Base-by-base conservation (phyloP, 768 basidiomycete species). In the Tubosaeta sp. region DNA sequence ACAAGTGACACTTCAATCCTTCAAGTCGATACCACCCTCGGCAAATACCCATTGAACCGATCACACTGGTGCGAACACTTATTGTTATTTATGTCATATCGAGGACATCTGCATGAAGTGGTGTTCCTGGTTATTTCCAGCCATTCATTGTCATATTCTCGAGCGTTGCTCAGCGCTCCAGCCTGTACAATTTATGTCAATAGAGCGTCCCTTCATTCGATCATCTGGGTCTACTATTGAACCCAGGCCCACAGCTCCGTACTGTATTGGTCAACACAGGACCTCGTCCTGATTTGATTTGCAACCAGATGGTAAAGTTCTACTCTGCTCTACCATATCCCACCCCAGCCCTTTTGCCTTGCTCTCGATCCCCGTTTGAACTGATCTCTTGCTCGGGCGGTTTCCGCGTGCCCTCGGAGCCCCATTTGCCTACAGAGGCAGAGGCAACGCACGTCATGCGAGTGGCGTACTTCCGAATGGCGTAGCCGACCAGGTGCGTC, bases 301-400 rank as follows among this genome's bases (percentile, higher is more conserved):
- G 22, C 22, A 22, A 22, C 22, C 22, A 3, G 22, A 22, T 3
- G 22, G 22, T 22, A 51, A 57, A 43, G 25, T 56, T 33, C 50
- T 29, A 0, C 50, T 61, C 34, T 61, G 65, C 64, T 62, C 64
- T 4, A 60, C 64, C 25, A 31, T 46, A 43, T 22, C 22, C 22
- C 22, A 22, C 22, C 22, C 22, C 22, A 22, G 22, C 22, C 22
- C 2, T 22, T 22, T 3, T 22, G 22, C 22, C 22, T 22, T 22
- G 22, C 22, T 22, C 22, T 22, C 22, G 22, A 22, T 22, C 22
- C 22, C 22, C 22, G 22, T 22, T 22, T 22, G 22, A 22, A 22
- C 22, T 22, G 22, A 22, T 54, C 19, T 63, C 63, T 38, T 67
- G 63, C 22, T 62, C 59, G 1, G 50, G 37, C 27, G 54, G 57